Conservation (phyloP, 2,329 filamentous ascomycete genomes). For the Aaosphaeria arxii region DNA sequence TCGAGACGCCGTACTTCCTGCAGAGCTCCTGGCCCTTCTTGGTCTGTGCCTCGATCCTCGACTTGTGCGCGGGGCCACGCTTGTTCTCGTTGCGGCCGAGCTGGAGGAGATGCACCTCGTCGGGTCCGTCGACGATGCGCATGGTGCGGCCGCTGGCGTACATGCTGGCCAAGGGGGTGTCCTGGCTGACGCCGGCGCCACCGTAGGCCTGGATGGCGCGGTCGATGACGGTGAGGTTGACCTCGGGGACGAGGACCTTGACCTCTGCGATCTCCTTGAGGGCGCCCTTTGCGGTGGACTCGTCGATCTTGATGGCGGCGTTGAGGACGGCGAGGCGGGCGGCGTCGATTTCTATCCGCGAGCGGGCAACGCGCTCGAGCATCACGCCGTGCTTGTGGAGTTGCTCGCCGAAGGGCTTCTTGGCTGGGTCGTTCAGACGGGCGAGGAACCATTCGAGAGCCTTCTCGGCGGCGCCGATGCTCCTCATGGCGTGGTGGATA, state of each 20-base stretch:
- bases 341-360: conserved; percentile 89
- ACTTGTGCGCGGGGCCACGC: conserved; percentile 59
- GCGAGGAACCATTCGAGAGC: conserved; percentile 94
- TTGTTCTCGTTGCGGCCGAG: conserved; percentile 79
- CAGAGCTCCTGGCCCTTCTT: conserved; percentile 65
- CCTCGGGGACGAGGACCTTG: conserved; percentile 85
- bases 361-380: conserved; percentile 90
- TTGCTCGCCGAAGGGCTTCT: conserved; percentile 87
- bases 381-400: conserved; percentile 90
- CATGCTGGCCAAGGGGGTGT: conserved; percentile 78
- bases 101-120: conserved; percentile 82
- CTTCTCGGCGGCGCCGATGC: conserved; percentile 84
- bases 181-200: conserved; percentile 86
- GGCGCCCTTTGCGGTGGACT: conserved; percentile 80
- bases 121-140: conserved; percentile 86
- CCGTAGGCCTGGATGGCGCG: conserved; percentile 91
- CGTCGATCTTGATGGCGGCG: conserved; percentile 92
- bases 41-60: conserved; percentile 63
- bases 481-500: conserved; percentile 97
- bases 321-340: conserved; percentile 89
- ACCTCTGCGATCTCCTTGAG: conserved; percentile 93
- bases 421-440: conserved; percentile 85
- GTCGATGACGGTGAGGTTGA: conserved; percentile 84
- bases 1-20: conserved; percentile 53
- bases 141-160: conserved; percentile 80